A percentile compares a stretch with the other conserved stretches of the same genome.
Evolutionary conservation across 2,329 filamentous ascomycete genomes (phyloP).

Genomic region (Fusarium setosum): DNA sequence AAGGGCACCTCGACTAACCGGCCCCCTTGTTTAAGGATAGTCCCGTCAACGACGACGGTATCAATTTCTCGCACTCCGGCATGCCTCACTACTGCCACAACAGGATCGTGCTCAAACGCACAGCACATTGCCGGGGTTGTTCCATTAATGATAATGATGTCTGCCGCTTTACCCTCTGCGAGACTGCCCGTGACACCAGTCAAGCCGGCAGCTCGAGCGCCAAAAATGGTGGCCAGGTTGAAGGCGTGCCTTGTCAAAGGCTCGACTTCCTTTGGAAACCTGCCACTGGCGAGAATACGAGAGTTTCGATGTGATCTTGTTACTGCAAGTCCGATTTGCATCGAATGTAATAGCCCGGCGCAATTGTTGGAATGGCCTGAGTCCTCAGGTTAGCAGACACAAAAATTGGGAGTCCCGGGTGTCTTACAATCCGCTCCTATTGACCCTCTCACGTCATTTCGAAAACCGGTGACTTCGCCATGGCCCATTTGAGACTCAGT

Average conservation of each 20-base stretch:
- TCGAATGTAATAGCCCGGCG: too few species aligned
- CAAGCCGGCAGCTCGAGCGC: background rate
- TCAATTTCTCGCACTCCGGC: background rate
- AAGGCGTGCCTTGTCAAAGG: background rate
- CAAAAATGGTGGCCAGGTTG: background rate
- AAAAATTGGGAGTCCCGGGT: too few species aligned
- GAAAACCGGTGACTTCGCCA: too few species aligned
- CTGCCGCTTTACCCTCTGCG: background rate
- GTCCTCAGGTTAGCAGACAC: too few species aligned
- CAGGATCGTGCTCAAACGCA: background rate
- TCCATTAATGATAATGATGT: background rate
- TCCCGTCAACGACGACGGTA: background rate
- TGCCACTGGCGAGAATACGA: background rate
- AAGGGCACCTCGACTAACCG: too few species aligned
- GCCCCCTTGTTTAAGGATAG: background rate
- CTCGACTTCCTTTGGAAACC: background rate
- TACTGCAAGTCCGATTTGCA: background rate
- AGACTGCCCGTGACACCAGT: background rate
- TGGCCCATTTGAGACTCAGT: too few species aligned
- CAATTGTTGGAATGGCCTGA: too few species aligned
- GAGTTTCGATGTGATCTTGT: too few species aligned
- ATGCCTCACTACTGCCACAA: background rate
- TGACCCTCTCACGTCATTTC: too few species aligned
- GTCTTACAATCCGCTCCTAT: too few species aligned
- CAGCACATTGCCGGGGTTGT: background rate